These are phyloP conservation scores for Ophiocordyceps camponoti-rufipedis DNA, from an alignment of 2,329 filamentous ascomycete genomes.

Conservation along the genomic window DNA sequence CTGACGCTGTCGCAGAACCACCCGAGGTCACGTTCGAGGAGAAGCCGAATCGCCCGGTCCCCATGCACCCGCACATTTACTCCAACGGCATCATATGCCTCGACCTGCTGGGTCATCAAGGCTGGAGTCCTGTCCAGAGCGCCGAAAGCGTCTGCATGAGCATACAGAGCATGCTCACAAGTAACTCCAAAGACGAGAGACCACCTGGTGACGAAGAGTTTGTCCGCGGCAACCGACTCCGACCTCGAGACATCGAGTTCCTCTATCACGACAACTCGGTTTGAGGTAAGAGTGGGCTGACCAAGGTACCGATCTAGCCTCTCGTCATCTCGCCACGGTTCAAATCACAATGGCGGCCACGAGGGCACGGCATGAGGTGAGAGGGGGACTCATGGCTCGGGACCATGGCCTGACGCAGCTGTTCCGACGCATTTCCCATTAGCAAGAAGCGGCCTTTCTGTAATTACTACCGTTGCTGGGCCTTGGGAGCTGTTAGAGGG, in stretches of 20 bases:
- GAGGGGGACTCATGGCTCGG: too few species aligned
- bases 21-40: constrained; percentile 84
- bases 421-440: background rate
- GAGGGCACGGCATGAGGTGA: background rate
- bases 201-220: constrained; percentile 85
- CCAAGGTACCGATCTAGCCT: background rate
- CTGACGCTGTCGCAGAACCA: constrained; percentile 41
- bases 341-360: background rate
- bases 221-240: constrained; percentile 57
- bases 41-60: constrained; percentile 48
- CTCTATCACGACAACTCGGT: constrained; percentile 83
- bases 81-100: constrained; percentile 98
- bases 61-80: constrained; percentile 95
- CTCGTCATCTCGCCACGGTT: background rate
- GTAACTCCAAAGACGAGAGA: constrained; percentile 79
- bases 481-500: background rate
- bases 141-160: constrained; percentile 96
- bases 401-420: background rate
- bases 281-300: constrained; percentile 11
- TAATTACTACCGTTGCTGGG: background rate
- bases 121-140: constrained; percentile 94
- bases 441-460: background rate
- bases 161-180: constrained; percentile 94
- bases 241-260: constrained; percentile 82
- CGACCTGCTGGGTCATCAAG: constrained; percentile 70